Base-by-base conservation (phyloP, 805 yeast species). In the Wickerhamomyces subpelliculosus region DNA sequence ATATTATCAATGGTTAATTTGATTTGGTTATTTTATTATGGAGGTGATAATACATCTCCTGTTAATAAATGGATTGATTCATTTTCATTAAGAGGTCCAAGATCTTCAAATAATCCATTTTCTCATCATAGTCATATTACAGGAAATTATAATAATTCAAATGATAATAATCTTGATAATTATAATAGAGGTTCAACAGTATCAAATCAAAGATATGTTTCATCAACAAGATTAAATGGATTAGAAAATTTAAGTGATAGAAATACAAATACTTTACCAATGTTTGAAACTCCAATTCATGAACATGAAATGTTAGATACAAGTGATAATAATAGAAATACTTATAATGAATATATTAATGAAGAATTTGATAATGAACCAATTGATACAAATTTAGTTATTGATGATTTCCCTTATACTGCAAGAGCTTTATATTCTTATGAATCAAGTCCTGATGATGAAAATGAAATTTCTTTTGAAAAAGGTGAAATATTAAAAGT, bases 401-500 rank as follows among this genome's bases (percentile, higher is more conserved):
- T 55, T 21, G 75, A 73, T 34, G 59, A 54, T 41, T 90, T 85
- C 64, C 87, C 94, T 34, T 84, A 84, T 57, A 73, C 79, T 41
- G 98, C 96, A 8, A 74, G 75, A 48, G 97, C 96, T 0, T 68
- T 90, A 37, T 93, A 87, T 59, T 72, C 82, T 34, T 90, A 93
- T 58, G 78, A 78, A 36, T 96, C 97, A 7, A 87, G 84, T 52
- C 93, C 90, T 2, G 94, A 83, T 41, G 98, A 90, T 60, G 87
- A 83, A 45, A 88, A 89, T 54, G 98, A 90, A 64, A 75, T 90
- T 19, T 83, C 95, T 5, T 93, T 90, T 54, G 78, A 72, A 46
- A 87, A 89, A 60, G 96, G 93, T 39, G 97, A 90, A 60, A 66
- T 87, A n/a, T 72, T 90, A 59, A 87, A 81, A 52, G 95, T 90